Evolutionary conservation across 805 yeast species (phyloP).

Genomic region (Yueomyces sinensis): DNA sequence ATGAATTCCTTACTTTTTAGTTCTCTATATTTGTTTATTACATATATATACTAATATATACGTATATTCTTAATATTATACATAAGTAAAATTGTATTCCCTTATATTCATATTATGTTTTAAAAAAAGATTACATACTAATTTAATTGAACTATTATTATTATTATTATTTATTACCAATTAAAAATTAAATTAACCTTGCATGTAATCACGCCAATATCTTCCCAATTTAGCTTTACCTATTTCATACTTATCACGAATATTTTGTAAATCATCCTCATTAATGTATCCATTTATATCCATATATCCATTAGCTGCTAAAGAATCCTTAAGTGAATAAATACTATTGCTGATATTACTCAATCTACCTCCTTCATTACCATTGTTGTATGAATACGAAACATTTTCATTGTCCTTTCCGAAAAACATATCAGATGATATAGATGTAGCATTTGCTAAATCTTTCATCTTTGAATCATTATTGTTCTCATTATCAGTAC

Average conservation of each 20-base stretch:
- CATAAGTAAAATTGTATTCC: no score
- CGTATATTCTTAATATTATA: no score
- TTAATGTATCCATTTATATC: slow-evolving; percentile 56
- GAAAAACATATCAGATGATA: slow-evolving; percentile 84
- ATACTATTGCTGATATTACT: background rate
- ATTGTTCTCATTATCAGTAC: slow-evolving; percentile 62
- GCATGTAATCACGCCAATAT: slow-evolving; percentile 73
- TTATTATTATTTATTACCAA: no score
- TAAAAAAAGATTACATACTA: no score
- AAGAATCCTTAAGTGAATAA: slow-evolving; percentile 4
- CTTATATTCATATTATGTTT: no score
- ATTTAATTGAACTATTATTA: no score
- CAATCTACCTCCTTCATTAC: slow-evolving; percentile 6
- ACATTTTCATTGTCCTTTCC: slow-evolving; percentile 63
- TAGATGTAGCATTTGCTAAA: slow-evolving; percentile 77
- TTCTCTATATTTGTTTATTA: no score
- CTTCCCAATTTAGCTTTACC: slow-evolving; percentile 87
- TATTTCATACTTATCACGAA: slow-evolving; percentile 84
- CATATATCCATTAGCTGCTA: slow-evolving; percentile 36
- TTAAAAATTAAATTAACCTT: no score
- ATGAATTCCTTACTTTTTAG: no score
- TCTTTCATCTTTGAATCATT: slow-evolving; percentile 70
- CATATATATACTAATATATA: no score
- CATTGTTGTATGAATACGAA: slow-evolving; percentile 13
- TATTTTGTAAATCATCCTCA: slow-evolving; percentile 77